Conservation (phyloP, 768 basidiomycete genomes). For the Lyophyllum decastes region DNA sequence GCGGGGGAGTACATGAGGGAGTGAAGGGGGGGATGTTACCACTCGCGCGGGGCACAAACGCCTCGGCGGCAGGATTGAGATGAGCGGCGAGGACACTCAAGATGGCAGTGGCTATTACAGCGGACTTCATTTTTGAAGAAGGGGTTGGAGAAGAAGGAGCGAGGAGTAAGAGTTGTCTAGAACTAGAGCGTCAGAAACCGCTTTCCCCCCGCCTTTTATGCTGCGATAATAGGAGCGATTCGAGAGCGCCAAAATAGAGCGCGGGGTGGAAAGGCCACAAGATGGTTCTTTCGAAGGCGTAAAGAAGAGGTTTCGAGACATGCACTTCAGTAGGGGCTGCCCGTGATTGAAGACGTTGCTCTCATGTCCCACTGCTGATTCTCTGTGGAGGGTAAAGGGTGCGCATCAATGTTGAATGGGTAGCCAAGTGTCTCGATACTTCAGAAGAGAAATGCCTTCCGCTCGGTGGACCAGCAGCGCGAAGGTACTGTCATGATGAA, state of each 20-base stretch:
- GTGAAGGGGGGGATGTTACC: not conserved
- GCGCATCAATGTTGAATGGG: too few relatives aligned
- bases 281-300: not conserved
- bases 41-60: not conserved
- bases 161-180: not conserved
- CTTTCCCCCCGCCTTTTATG: not conserved
- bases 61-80: not conserved
- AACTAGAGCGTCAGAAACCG: too few relatives aligned
- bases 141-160: not conserved
- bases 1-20: not conserved
- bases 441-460: too few relatives aligned
- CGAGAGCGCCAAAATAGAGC: not conserved
- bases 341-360: too few relatives aligned
- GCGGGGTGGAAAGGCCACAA: not conserved
- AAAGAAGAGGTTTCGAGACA: not conserved
- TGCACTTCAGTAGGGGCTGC: not conserved
- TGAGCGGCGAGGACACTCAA: constrained; percentile 4
- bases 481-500: too few relatives aligned
- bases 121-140: constrained; percentile 14
- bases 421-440: too few relatives aligned
- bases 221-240: not conserved
- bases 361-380: too few relatives aligned
- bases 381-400: too few relatives aligned
- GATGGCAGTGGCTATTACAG: constrained; percentile 2
- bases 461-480: too few relatives aligned